Conservation (phyloP, 2,329 filamentous ascomycete species). For the Neoascochyta sp. region DNA sequence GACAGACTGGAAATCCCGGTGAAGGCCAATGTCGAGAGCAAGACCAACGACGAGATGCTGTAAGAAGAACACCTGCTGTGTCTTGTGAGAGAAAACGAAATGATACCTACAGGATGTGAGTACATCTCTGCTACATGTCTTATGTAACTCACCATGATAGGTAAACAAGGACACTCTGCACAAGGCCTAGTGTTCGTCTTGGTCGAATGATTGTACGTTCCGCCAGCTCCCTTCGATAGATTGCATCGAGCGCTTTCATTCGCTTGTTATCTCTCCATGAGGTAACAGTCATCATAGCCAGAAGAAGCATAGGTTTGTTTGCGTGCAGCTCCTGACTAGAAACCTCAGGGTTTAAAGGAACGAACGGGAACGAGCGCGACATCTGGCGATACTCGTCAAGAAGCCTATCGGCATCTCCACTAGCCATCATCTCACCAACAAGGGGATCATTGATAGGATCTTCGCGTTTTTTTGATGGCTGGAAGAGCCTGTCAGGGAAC, state of each 20-base stretch:
- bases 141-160: constrained; percentile 25
- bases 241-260: constrained; percentile 24
- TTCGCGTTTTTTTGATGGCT: constrained; percentile 15
- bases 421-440: constrained; percentile 16
- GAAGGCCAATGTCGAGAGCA: constrained; percentile 31
- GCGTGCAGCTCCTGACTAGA: constrained; percentile 17
- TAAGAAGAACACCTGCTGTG: constrained; percentile 31
- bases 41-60: constrained; percentile 31
- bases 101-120: constrained; percentile 27
- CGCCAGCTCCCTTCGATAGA: constrained; percentile 31
- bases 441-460: constrained; percentile 19
- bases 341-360: constrained; percentile 16
- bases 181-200: constrained; percentile 23
- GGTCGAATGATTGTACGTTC: constrained; percentile 32
- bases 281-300: constrained; percentile 27
- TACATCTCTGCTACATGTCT: neutral
- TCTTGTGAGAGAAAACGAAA: constrained; percentile 36
- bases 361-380: constrained; percentile 30
- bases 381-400: constrained; percentile 27
- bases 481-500: constrained; percentile 14
- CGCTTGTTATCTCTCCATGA: constrained; percentile 27
- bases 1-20: constrained; percentile 18
- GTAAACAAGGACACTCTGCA: constrained; percentile 35
- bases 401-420: constrained; percentile 24
- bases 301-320: constrained; percentile 31